Evolutionary conservation across 2,329 filamentous ascomycete genomes (phyloP), one percentile per base, ranked within the genome.

Genomic region (Ophiocordyceps australis): DNA sequence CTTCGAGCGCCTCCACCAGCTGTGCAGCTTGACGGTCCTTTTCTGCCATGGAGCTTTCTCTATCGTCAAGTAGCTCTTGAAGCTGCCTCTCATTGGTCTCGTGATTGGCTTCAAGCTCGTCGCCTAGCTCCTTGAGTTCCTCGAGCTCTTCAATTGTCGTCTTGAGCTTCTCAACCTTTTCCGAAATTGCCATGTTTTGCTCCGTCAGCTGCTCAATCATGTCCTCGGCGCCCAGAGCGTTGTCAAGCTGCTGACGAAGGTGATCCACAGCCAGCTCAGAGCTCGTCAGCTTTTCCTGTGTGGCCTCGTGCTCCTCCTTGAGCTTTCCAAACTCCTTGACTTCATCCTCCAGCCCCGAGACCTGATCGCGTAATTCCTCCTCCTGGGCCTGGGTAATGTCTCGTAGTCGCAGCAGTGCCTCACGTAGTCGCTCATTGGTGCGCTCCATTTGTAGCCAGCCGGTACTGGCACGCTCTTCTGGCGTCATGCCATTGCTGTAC

Each of bases 161-260:
- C 40, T 76, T 76, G 26, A 94, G 65, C 43, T 93, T 76, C 33
- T 82, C 76, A 22, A 94, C 73, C 43, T 82, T 69, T 46, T 92
- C 80, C 19, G 74, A 72, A 44, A 92, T 74, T 34, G 65, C 66
- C 57, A 89, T 74, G 42, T 91, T 94, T 41, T 82, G 76, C 34
- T 89, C 80, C 1, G 79, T 82, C 20, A 98, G 63, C 34, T 91
- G 78, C 47, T 93, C 85, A 32, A 95, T 83, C 67, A 94, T 86
- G 37, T 91, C 79, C 45, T 95, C 89, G 9, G 82, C 80, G 5
- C 80, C 80, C 8, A 89, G 62, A 6, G 82, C 82, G 25, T 78
- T 80, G 39, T 98, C 85, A 3, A 98, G 66, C 48, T 94, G 89
- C 45, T 92, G 78, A 26, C 80, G 74, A 9, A 98, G 65, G 39